phyloP scores from a whole-genome alignment of 176 grass and related monocot genomes.

The Hordeum vulgare region DNA sequence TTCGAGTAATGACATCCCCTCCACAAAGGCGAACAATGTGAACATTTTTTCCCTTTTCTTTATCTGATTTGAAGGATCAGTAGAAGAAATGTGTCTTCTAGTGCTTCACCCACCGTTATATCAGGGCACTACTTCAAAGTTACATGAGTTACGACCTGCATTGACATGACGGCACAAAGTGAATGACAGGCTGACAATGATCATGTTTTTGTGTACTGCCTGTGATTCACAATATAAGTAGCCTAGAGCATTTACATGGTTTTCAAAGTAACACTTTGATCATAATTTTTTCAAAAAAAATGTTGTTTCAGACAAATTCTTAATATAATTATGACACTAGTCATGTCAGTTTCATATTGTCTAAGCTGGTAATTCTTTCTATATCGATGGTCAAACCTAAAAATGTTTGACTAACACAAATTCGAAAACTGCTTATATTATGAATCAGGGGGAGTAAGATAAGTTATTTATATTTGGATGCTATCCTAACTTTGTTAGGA shows the following conservation, averaged over 20 bases:
- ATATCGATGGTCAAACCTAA: neutral
- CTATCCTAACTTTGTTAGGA: neutral
- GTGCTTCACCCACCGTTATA: neutral
- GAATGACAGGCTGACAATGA: neutral
- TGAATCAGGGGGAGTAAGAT: neutral
- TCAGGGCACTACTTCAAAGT: constrained; percentile 39
- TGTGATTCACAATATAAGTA: neutral
- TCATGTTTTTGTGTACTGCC: neutral
- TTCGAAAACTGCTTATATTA: neutral
- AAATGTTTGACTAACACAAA: neutral
- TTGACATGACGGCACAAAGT: constrained; percentile 7
- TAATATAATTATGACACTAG: neutral
- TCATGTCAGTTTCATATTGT: neutral
- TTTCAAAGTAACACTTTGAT: neutral
- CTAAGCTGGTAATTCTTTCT: neutral
- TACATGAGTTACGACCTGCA: constrained; percentile 47
- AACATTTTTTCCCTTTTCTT: neutral
- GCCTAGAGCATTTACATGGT: neutral
- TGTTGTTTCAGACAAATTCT: neutral
- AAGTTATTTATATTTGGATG: neutral
- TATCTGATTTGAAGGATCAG: neutral
- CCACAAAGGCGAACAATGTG: neutral
- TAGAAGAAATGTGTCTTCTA: neutral
- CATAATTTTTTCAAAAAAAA: neutral
- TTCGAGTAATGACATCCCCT: neutral